Evolutionary conservation across 306 rosid species (phyloP), one percentile per base, ranked within the genome.

Genomic region (Mimosa pudica): DNA sequence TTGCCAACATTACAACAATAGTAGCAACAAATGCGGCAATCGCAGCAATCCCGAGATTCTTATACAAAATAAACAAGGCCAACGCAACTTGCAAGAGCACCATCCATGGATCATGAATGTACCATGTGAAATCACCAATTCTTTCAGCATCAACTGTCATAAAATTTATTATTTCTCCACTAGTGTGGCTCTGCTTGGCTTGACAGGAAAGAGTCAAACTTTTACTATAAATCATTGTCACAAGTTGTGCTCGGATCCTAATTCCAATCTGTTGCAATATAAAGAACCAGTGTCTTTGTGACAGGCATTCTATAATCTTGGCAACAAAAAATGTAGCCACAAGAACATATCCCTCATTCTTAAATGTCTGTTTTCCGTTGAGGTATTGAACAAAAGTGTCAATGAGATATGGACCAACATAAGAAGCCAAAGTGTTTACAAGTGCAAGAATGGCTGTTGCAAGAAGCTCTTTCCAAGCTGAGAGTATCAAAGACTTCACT

Each of bases 91-190:
- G 86, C 57, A 89, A 11, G 38, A 48, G 66, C 16, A 82, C 76
- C 72, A 78, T 47, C 93, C 88, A 89, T 4, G 78, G 32, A 46
- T 86, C 89, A 13, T 84, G 88, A 71, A 86, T 24, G 18, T 75
- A 77, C 85, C 86, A 72, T 51, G 77, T 52, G 78, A 84, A 89
- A 11, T 32, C 45, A 1, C 80, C 91, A 14, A 89, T 14, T 80
- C 89, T 82, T 74, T 85, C 88, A 5, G 90, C 93, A 64, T 87
- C 93, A 66, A 89, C 86, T 3, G 85, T 73, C 87, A 89, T 78
- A 70, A 87, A 75, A 80, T 87, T 89, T 76, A 87, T 75, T 76
- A 87, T 87, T 71, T 89, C 90, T 5, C 89, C 93, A 71, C 81
- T 79, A 42, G 86, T 85, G 51, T 83, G 80, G 10, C 83, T 79